phyloP scores from a whole-genome alignment of 208 protist genomes.

The Crithidia mellificae region DNA sequence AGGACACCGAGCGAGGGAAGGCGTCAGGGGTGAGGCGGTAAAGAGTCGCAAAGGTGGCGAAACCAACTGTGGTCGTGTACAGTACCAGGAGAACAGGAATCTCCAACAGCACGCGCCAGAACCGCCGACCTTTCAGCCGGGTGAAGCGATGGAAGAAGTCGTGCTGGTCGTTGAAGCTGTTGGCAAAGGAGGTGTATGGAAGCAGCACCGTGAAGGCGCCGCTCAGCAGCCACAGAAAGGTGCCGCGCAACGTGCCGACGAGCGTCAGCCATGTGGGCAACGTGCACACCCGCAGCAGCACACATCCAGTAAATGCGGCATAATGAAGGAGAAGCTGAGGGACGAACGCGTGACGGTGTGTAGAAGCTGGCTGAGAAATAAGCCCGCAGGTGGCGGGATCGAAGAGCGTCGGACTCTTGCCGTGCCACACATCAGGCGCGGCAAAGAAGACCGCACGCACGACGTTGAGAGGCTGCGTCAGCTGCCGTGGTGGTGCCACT shows the following conservation, averaged over 20 bases:
- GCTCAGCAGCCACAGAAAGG: slow-evolving; percentile 20
- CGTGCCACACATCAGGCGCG: slow-evolving; percentile 15
- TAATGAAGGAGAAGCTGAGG: slow-evolving; percentile 1
- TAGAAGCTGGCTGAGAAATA: not conserved
- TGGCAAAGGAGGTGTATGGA: slow-evolving; percentile 11
- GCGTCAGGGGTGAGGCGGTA: slow-evolving; percentile 15
- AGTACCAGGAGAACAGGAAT: slow-evolving; percentile 14
- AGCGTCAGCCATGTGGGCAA: slow-evolving; percentile 28
- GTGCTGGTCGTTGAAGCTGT: not conserved
- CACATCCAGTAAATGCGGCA: slow-evolving; percentile 9
- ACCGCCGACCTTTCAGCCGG: not conserved
- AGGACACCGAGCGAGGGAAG: slow-evolving; percentile 20
- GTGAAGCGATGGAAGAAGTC: slow-evolving; percentile 22
- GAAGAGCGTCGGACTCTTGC: slow-evolving; percentile 7
- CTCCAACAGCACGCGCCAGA: slow-evolving; percentile 23
- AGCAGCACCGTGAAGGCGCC: slow-evolving; percentile 16
- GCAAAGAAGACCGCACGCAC: slow-evolving; percentile 17
- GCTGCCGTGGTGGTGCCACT: not conserved
- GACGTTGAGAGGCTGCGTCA: slow-evolving; percentile 30
- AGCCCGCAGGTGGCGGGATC: slow-evolving; percentile 17
- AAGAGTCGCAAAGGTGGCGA: slow-evolving; percentile 15
- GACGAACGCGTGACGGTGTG: not conserved
- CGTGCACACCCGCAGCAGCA: slow-evolving; percentile 20
- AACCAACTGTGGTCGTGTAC: slow-evolving; percentile 20
- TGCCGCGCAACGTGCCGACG: slow-evolving; percentile 11